Evolutionary conservation across 305 asterid genomes (phyloP), one percentile per base, ranked within the genome.

Genomic region (Fraxinus latifolia): DNA sequence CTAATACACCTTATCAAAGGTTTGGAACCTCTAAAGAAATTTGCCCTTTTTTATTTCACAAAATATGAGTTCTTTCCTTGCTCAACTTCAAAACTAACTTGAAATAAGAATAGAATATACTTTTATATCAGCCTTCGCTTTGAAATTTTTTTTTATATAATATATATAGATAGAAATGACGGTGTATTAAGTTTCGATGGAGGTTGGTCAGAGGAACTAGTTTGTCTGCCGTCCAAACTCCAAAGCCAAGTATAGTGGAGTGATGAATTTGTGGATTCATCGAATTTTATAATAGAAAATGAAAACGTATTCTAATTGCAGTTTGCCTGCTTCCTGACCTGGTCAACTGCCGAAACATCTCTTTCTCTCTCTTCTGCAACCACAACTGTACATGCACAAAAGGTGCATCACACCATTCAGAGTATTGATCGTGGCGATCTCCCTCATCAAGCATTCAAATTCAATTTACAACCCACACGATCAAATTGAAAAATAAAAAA

Each of bases 341-440:
- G 65, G 65, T 53, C 65, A 53, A 53, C 65, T n/a, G 65, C 62
- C 65, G 65, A n/a, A 53, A n/a, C 65, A 53, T n/a, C 65, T 50
- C 21, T 50, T 4, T 50, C 62, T 50, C 62, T 53, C 65, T 53
- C 65, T 53, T n/a, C 65, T 53, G 7, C 65, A 5, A 53, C 65
- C 65, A n/a, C 65, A 53, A 5, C 17, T 5, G 39, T 68, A 11
- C 74, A 12, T 29, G 19, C 39, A 68, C 74, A 67, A 3, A 27
- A 25, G 21, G 19, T 12, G 37, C 8, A 29, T 29, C 75, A 15
- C 75, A 29, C 42, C 36, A 67, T 70, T 31, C 42, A 70, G 42
- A 70, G 36, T 25, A 70, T 15, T 70, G 75, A 70, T 31, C 75
- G 75, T 70, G 42, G 75, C 44, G 25, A 70, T 70, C 75, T 70